Base-by-base conservation (phyloP, 73 alveolate genomes). In the Paramecium pentaurelia region DNA sequence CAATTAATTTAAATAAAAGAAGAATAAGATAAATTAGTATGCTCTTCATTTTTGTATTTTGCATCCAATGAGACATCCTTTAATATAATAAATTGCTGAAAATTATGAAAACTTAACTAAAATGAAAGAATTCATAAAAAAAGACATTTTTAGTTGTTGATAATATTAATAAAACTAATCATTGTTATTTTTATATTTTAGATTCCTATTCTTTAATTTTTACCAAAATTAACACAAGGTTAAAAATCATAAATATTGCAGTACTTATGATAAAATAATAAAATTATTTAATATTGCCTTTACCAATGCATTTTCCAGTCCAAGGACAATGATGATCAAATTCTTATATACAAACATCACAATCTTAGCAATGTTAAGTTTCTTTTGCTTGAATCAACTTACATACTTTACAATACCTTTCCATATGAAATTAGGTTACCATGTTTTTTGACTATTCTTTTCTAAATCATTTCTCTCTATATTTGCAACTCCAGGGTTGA, bases 271-370 rank as follows among this genome's bases (percentile, higher is more conserved):
- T 44, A 51, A 93, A 93, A 38, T 77, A 49, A 59, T 93, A 93
- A 86, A 93, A 93, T 30, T 80, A 71, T 60, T 83, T 44, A 14
- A 92, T 37, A 70, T 92, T 94, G 32, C 96, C 95, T 7, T 71
- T 25, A 18, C 96, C 97, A 22, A 95, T 93, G 54, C 97, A 95
- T 84, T 95, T 95, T 1, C 97, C 95, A 88, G 97, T 95, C 97
- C 97, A 95, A 3, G 97, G 97, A 73, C 97, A 95, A 86, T 95
- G 97, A 93, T 95, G 97, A 89, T 95, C 97, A 20, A 42, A 68
- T 47, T 93, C 96, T n/a, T 51, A 44, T 14, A 95, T 80, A 71
- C 97, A 95, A 18, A 93, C 92, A 71, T 94, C 97, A 64, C 97
- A 95, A 59, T 95, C 97, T 49, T 73, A 95, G 27, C 97, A 95